Evolutionary conservation across 768 basidiomycete species (phyloP), one percentile per base, ranked within the genome.

Genomic region (Panus rudis): DNA sequence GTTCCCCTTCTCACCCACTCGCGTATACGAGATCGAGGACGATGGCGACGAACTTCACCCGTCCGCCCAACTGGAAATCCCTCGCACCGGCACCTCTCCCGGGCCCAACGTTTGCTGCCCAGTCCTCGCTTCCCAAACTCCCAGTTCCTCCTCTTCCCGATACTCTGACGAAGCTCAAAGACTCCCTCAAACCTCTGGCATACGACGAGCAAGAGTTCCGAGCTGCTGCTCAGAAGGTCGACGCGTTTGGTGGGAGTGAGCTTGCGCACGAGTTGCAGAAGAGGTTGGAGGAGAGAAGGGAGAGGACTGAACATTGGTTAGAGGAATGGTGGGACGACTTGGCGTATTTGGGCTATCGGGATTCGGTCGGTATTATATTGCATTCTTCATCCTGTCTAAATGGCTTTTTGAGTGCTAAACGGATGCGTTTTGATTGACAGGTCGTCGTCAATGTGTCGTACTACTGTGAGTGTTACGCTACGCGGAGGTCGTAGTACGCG

Each of bases 311-410:
- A 39, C 85, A 90, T 53, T 97, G 92, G 92, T 68, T 97, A 20
- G 87, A 90, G 52, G 77, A 87, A 45, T 96, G 93, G 91, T 97
- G 93, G 92, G 92, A 97, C 59, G 82, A 89, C 51, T 61, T 58
- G 13, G 88, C 69, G 1, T 97, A 96, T 56, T 70, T 92, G 53
- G 73, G 78, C 4, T 97, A 92, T 59, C 69, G 92, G 41, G 92
- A 93, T 52, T 82, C 89, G 39, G 88, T 87, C 52, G 41, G 79
- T 54, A 2, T 21, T n/a, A 19, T 28, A 13, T 30, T 12, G 19
- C 19, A n/a, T 11, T 16, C n/a, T 19, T 56, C 19, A 8, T 41
- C 23, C 14, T 1, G 23, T 16, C 17, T 38, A 14, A 43, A 20
- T 39, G 39, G 20, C 11, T 16, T 3, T 37, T 2, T 45, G 8